Evolutionary conservation across 495 filamentous ascomycete species (phyloP).

Genomic region (Chaetomium cochliodes): DNA sequence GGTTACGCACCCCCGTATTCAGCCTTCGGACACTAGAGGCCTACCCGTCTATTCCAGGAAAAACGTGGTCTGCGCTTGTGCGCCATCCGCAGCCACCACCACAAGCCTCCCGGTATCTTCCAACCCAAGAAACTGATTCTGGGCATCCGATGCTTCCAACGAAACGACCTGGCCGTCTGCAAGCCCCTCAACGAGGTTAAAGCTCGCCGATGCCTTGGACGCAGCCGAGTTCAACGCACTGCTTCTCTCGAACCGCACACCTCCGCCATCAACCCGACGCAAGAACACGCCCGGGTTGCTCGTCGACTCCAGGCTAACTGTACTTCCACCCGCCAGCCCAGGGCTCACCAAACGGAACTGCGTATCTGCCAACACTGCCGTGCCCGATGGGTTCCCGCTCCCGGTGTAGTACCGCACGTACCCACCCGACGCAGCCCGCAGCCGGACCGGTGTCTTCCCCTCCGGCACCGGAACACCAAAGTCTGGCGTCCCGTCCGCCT

Average conservation of each 20-base stretch:
- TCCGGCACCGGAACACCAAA: conserved; percentile 42
- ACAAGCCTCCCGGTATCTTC: conserved; percentile 12
- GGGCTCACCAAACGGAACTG: conserved; percentile 27
- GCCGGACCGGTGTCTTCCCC: conserved; percentile 25
- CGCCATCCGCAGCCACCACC: background rate
- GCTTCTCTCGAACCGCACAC: conserved; percentile 20
- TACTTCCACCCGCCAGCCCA: conserved; percentile 22
- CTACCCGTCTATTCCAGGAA: conserved; percentile 20
- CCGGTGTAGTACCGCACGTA: conserved; percentile 21
- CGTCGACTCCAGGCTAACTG: conserved; percentile 28
- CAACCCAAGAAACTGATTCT: conserved; percentile 22
- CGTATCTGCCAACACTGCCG: conserved; percentile 21
- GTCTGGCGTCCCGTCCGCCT: conserved; percentile 48
- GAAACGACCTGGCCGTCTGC: conserved; percentile 21
- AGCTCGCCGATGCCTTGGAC: conserved; percentile 25
- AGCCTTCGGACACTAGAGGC: too few relatives aligned
- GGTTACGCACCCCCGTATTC: too few relatives aligned
- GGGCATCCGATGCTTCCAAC: conserved; percentile 22
- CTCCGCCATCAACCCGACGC: conserved; percentile 12
- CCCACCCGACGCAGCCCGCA: conserved; percentile 2
- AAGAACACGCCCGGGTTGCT: conserved; percentile 25
- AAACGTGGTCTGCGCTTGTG: conserved; percentile 17
- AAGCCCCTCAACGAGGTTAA: conserved; percentile 19
- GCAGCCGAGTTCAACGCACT: conserved; percentile 16
- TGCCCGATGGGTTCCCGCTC: background rate